Percentiles rank a stretch among this genome's conserved stretches.
Evolutionary conservation across 805 yeast species (phyloP).

Genomic region (Maudiozyma saulgeensis): DNA sequence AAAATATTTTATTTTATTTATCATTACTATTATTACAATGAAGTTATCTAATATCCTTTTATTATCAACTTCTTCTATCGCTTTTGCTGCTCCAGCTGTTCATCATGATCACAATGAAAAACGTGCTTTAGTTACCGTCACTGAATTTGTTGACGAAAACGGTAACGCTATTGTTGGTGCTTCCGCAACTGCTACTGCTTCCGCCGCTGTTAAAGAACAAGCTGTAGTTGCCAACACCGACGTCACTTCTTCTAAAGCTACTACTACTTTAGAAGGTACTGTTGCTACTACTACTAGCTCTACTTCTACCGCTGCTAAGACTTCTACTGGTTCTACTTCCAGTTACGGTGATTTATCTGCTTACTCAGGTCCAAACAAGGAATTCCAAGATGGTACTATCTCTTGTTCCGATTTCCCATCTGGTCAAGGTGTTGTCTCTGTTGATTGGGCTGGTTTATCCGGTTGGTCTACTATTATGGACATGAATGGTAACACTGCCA

Average conservation of each 20-base stretch:
- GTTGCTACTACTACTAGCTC: constrained; percentile 19
- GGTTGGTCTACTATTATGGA: constrained; percentile 41
- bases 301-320: constrained; percentile 19
- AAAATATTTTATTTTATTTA: neutral
- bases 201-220: constrained; percentile 10
- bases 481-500: constrained; percentile 48
- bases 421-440: constrained; percentile 62
- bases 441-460: constrained; percentile 45
- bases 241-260: constrained; percentile 13
- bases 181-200: constrained; percentile 18
- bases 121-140: constrained; percentile 27
- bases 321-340: constrained; percentile 18
- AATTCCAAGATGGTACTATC: constrained; percentile 63
- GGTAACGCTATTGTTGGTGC: constrained; percentile 20
- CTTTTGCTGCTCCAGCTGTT: constrained; percentile 24
- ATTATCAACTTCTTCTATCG: constrained; percentile 19
- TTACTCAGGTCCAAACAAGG: constrained; percentile 46
- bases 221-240: constrained; percentile 10
- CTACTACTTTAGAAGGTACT: constrained; percentile 8
- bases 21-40: constrained; percentile 7
- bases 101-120: constrained; percentile 21
- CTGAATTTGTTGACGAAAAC: constrained; percentile 25
- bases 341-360: constrained; percentile 51
- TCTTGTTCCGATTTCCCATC: constrained; percentile 62
- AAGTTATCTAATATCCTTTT: constrained; percentile 16